phyloP scores from a whole-genome alignment of 1,139 yeast species.

The Nakaseomyces sp. region DNA sequence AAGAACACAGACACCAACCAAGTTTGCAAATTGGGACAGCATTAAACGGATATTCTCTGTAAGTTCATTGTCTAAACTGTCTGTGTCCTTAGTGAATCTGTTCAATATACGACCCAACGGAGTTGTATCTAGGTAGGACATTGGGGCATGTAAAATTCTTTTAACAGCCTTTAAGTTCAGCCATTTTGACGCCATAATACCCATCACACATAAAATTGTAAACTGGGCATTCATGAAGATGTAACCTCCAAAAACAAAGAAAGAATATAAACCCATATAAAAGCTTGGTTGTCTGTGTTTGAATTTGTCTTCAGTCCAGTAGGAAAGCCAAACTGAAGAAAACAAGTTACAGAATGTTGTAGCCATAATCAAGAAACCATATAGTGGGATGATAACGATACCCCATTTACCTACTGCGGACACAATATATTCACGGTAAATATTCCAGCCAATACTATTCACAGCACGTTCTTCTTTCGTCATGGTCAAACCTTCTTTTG shows the following conservation, averaged over 20 bases:
- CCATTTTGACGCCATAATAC: slow-evolving; percentile 38
- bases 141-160: slow-evolving; percentile 65
- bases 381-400: slow-evolving; percentile 38
- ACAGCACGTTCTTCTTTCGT: slow-evolving; percentile 43
- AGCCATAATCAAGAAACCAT: slow-evolving; percentile 34
- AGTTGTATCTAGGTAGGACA: slow-evolving; percentile 58
- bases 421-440: slow-evolving; percentile 44
- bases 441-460: slow-evolving; percentile 40
- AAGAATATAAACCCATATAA: slow-evolving; percentile 63
- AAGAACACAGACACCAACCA: slow-evolving; percentile 56
- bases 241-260: slow-evolving; percentile 44
- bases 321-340: slow-evolving; percentile 76
- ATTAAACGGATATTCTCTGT: slow-evolving; percentile 51
- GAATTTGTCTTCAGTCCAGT: slow-evolving; percentile 64
- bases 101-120: slow-evolving; percentile 66
- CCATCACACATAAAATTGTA: slow-evolving; percentile 46
- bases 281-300: slow-evolving; percentile 39
- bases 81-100: slow-evolving; percentile 76
- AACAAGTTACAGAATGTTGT: slow-evolving; percentile 55
- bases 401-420: slow-evolving; percentile 37
- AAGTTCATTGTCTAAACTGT: slow-evolving; percentile 67
- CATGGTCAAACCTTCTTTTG: slow-evolving; percentile 33
- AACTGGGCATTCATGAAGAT: slow-evolving; percentile 45
- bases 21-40: slow-evolving; percentile 44
- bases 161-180: slow-evolving; percentile 47